Percentiles rank a stretch among this genome's conserved stretches.
phyloP scores from a whole-genome alignment of 2,329 filamentous ascomycete species.

The Cladorrhinum sp. region DNA sequence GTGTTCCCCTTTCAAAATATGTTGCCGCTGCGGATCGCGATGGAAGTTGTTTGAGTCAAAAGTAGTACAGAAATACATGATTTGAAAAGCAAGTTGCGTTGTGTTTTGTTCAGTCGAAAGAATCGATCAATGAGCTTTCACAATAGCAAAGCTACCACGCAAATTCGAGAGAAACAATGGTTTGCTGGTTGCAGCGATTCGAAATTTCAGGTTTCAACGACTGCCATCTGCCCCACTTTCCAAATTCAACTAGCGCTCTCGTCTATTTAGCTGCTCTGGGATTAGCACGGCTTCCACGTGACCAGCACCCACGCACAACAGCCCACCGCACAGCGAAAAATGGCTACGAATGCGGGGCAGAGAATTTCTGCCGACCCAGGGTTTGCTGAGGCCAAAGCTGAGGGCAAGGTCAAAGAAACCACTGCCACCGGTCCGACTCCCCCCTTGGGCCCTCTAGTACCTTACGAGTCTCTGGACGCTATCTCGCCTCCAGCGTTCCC shows the following conservation, averaged over 20 bases:
- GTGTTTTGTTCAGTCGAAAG: neutral
- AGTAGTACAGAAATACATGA: neutral
- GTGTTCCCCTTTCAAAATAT: neutral
- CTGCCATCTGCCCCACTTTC: constrained; percentile 8
- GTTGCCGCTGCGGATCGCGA: neutral
- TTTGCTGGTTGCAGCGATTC: neutral
- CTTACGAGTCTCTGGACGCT: constrained; percentile 21
- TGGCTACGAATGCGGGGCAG: constrained; percentile 28
- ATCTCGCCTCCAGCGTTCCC: constrained; percentile 18
- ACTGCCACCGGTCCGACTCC: constrained; percentile 16
- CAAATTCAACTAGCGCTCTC: constrained; percentile 4
- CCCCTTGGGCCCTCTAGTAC: constrained; percentile 15
- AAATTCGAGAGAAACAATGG: neutral
- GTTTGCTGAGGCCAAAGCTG: constrained; percentile 14
- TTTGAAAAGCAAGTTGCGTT: neutral
- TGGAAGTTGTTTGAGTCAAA: neutral
- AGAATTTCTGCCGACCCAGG: constrained; percentile 22
- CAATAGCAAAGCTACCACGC: neutral
- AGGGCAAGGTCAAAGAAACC: constrained; percentile 17
- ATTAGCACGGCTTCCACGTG: constrained; percentile 21
- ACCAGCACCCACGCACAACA: constrained; percentile 24
- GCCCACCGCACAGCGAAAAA: constrained; percentile 19
- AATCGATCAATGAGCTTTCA: neutral
- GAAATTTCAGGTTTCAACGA: neutral
- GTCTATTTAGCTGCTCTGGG: constrained; percentile 13